These are phyloP conservation scores for Selaginella tamariscina DNA, from an alignment of 75 land plant species.

Conservation along the genomic window DNA sequence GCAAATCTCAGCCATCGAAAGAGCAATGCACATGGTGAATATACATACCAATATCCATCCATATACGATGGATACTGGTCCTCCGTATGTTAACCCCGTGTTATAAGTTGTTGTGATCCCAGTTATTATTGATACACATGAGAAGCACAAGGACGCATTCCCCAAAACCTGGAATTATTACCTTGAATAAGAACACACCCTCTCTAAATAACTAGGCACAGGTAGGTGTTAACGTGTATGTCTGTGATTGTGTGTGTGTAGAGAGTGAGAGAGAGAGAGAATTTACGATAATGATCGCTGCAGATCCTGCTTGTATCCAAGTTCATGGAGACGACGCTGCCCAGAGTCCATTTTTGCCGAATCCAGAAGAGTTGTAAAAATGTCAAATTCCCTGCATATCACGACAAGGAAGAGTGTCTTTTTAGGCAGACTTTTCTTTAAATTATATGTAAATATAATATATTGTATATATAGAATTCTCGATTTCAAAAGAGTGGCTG, in stretches of 20 bases:
- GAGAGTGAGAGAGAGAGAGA: no score
- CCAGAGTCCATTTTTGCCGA: constrained; percentile 39
- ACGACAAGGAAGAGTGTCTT: no score
- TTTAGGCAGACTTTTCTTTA: no score
- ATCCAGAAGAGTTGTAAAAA: no score
- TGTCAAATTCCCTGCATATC: no score
- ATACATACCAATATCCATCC: constrained; percentile 74
- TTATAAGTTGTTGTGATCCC: constrained; percentile 76
- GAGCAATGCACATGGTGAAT: constrained; percentile 68
- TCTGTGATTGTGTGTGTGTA: no score
- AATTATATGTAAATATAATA: no score
- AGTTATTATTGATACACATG: constrained; percentile 77
- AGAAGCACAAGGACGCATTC: constrained; percentile 79
- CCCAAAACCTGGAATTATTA: constrained; percentile 53
- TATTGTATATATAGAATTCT: no score
- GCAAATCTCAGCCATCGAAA: constrained; percentile 89
- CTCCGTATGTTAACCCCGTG: constrained; percentile 74
- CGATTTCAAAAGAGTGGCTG: no score
- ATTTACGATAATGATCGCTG: constrained; percentile 84
- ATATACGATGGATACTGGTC: constrained; percentile 53
- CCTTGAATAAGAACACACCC: neutral
- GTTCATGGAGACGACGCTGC: constrained; percentile 55
- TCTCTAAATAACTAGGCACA: neutral
- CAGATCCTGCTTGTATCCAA: constrained; percentile 95
- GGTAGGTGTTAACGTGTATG: no score